phyloP scores from a whole-genome alignment of 129 eudicot species.

The Glebionis coronaria region DNA sequence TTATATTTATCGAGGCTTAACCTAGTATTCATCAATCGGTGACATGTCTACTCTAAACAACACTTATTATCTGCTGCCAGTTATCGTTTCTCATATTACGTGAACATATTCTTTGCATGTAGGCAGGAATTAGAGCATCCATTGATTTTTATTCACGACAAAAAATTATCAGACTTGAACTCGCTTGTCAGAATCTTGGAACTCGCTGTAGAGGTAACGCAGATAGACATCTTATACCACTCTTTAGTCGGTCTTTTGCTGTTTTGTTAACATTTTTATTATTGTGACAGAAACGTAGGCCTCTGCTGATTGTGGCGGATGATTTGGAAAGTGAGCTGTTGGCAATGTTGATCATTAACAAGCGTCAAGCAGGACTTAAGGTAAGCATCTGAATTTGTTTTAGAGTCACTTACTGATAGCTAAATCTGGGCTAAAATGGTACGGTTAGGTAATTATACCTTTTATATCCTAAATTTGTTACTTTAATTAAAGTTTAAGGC shows the following conservation, averaged over 20 bases:
- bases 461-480: no score
- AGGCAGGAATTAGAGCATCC: slow-evolving; percentile 95
- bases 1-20: neutral
- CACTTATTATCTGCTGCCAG: slow-evolving; percentile 1
- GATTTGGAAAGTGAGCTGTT: slow-evolving; percentile 88
- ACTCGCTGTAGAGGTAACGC: slow-evolving; percentile 74
- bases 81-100: slow-evolving; percentile 22
- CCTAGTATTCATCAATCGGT: neutral
- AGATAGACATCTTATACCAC: neutral
- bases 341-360: slow-evolving; percentile 79
- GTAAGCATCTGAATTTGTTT: slow-evolving; percentile 24
- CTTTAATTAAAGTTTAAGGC: neutral
- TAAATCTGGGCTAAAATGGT: neutral
- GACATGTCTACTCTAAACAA: neutral
- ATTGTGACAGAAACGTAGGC: slow-evolving; percentile 49
- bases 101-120: slow-evolving; percentile 36
- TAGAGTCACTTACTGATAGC: neutral
- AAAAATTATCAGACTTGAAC: slow-evolving; percentile 68
- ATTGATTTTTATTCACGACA: slow-evolving; percentile 83
- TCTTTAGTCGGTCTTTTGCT: neutral
- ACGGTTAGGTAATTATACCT: no score
- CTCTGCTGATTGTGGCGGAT: slow-evolving; percentile 87
- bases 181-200: slow-evolving; percentile 77
- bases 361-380: slow-evolving; percentile 84
- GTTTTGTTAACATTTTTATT: neutral